phyloP scores from a whole-genome alignment of 495 filamentous ascomycete species.

The Diplogelasinospora grovesii region DNA sequence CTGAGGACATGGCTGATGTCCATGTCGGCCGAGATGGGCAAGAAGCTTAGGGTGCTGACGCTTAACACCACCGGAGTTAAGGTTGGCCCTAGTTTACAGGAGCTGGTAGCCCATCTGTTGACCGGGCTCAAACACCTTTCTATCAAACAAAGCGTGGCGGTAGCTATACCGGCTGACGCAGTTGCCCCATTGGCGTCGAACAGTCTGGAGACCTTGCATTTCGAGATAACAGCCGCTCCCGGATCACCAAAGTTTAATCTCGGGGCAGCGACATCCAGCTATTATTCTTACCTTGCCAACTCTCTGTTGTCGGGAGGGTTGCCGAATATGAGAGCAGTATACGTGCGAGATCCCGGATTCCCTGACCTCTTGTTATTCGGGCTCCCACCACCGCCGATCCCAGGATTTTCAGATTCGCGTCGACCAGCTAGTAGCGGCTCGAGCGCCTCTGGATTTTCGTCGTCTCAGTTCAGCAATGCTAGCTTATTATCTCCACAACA shows the following conservation, averaged over 20 bases:
- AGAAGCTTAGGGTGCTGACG: conserved; percentile 52
- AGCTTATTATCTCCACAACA: conserved; percentile 18
- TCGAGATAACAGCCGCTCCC: conserved; percentile 65
- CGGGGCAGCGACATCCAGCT: conserved; percentile 56
- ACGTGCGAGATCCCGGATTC: conserved; percentile 78
- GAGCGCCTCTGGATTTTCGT: conserved; percentile 9
- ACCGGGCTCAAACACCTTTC: conserved; percentile 58
- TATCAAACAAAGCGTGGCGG: conserved; percentile 58
- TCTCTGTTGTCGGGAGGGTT: conserved; percentile 71
- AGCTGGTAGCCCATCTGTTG: conserved; percentile 55
- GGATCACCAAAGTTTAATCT: conserved; percentile 48
- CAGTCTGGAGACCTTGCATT: conserved; percentile 65
- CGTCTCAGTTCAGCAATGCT: conserved; percentile 1
- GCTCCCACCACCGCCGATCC: conserved; percentile 54
- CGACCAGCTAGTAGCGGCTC: conserved; percentile 31
- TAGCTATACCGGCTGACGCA: conserved; percentile 53
- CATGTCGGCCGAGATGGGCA: conserved; percentile 36
- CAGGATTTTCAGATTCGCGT: conserved; percentile 39
- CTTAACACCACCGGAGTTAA: conserved; percentile 61
- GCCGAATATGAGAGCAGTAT: conserved; percentile 65
- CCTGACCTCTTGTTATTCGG: conserved; percentile 63
- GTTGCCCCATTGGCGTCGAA: conserved; percentile 52
- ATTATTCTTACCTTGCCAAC: conserved; percentile 80
- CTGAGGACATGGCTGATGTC: conserved; percentile 54
- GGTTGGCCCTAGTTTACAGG: conserved; percentile 55